phyloP scores from a whole-genome alignment of 1,139 yeast species.

The Pneumocystis jirovecii region DNA sequence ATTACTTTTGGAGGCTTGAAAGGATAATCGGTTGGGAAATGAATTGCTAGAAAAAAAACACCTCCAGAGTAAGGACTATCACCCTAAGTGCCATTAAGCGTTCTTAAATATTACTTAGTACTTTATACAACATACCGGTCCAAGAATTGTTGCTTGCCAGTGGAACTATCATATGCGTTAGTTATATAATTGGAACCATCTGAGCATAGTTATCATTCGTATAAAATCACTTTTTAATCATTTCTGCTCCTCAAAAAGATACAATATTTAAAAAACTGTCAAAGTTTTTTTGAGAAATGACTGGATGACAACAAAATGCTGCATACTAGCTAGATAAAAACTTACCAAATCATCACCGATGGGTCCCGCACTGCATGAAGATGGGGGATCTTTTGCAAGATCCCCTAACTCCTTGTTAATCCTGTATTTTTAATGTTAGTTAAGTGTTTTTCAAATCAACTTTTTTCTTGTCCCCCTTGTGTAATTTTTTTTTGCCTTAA shows the following conservation, averaged over 20 bases:
- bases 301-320: neutral
- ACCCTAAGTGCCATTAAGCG: constrained; percentile 23
- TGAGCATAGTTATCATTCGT: neutral
- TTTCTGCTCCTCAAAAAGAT: too few relatives aligned
- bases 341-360: constrained; percentile 73
- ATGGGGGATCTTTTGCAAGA: constrained; percentile 97
- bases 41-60: constrained; percentile 77
- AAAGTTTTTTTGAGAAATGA: neutral
- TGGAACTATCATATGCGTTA: constrained; percentile 33
- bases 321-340: neutral
- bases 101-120: neutral
- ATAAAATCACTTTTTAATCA: neutral
- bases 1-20: constrained; percentile 71
- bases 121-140: constrained; percentile 33
- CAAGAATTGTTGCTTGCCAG: constrained; percentile 97
- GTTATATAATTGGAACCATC: neutral
- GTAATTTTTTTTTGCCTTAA: neutral
- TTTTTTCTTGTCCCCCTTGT: neutral
- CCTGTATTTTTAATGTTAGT: constrained; percentile 25
- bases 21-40: constrained; percentile 90
- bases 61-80: constrained; percentile 92
- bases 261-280: neutral
- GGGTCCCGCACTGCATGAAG: constrained; percentile 98
- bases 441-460: neutral
- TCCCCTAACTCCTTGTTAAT: constrained; percentile 90